phyloP scores from a whole-genome alignment of 2,329 filamentous ascomycete genomes.

The Huntiella moniliformis region DNA sequence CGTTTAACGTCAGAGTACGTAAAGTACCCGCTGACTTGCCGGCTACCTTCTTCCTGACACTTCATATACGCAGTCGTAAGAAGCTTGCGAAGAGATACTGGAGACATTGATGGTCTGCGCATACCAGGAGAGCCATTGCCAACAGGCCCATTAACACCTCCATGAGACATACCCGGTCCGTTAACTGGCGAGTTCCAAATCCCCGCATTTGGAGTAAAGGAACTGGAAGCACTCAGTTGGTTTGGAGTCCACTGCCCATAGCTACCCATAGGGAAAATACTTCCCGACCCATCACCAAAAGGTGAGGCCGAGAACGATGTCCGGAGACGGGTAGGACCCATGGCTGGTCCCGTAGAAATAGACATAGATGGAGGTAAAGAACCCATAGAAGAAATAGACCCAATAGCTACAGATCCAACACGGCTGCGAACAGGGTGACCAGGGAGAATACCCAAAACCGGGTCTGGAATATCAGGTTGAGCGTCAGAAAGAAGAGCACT shows the following conservation, averaged over 20 bases:
- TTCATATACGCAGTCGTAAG: conserved; percentile 64
- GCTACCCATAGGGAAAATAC: neutral
- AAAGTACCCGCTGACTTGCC: conserved; percentile 38
- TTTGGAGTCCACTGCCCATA: neutral
- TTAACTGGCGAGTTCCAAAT: neutral
- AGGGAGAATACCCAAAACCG: neutral
- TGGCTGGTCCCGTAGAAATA: conserved; percentile 17
- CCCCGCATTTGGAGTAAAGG: neutral
- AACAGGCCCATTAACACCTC: neutral
- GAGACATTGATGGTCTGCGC: conserved; percentile 1
- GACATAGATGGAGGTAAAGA: conserved; percentile 13
- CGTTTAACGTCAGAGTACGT: conserved; percentile 49
- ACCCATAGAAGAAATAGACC: neutral
- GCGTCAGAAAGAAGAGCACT: conserved; percentile 71
- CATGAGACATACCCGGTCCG: neutral
- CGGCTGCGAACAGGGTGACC: conserved; percentile 1
- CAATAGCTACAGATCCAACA: conserved; percentile 6
- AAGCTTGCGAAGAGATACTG: conserved; percentile 48
- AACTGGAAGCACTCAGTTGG: no score
- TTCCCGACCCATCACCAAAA: neutral
- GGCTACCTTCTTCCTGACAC: conserved; percentile 23
- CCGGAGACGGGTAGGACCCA: conserved; percentile 24
- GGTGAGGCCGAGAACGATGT: neutral
- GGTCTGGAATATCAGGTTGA: conserved; percentile 12
- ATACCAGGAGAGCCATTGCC: neutral